phyloP scores from a whole-genome alignment of 2,329 filamentous ascomycete genomes.

The Neopestalotiopsis sp. region DNA sequence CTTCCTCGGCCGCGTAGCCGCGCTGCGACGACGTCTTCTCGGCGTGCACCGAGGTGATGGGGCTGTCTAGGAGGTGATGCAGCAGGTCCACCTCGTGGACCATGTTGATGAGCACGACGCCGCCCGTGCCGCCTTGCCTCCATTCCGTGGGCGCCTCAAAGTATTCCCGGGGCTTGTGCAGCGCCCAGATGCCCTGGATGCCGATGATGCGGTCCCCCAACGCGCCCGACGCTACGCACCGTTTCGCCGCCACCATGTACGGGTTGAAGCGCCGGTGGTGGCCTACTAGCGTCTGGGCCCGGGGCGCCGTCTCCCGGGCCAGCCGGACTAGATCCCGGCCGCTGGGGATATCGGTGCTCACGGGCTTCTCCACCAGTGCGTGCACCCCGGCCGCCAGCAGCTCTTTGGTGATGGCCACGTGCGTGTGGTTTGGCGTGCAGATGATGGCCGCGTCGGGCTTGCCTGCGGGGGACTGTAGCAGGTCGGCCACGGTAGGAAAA shows the following conservation, averaged over 20 bases:
- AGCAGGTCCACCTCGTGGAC: conserved; percentile 66
- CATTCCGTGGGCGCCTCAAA: conserved; percentile 53
- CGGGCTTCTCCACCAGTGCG: conserved; percentile 62
- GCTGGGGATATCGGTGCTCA: conserved; percentile 46
- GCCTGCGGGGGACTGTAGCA: conserved; percentile 41
- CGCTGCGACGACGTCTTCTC: conserved; percentile 50
- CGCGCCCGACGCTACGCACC: conserved; percentile 41
- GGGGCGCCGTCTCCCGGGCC: conserved; percentile 27
- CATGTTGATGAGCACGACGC: conserved; percentile 61
- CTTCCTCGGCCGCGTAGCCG: conserved; percentile 57
- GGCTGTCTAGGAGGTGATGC: conserved; percentile 57
- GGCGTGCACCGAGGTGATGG: conserved; percentile 55
- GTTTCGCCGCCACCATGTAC: conserved; percentile 55
- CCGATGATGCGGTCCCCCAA: conserved; percentile 53
- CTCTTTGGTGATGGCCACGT: conserved; percentile 54
- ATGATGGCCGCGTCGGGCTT: conserved; percentile 60
- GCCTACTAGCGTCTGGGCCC: conserved; percentile 55
- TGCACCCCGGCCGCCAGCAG: conserved; percentile 54
- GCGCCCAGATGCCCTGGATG: conserved; percentile 59
- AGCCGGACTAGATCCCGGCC: conserved; percentile 38
- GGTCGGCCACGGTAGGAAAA: conserved; percentile 41
- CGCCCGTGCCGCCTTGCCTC: conserved; percentile 48
- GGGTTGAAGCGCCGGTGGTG: conserved; percentile 66
- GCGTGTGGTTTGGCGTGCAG: conserved; percentile 64
- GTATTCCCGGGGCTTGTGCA: conserved; percentile 56